Evolutionary conservation across 1,284 basidiomycete species (phyloP).

Genomic region (Phaffia rhodozyma): DNA sequence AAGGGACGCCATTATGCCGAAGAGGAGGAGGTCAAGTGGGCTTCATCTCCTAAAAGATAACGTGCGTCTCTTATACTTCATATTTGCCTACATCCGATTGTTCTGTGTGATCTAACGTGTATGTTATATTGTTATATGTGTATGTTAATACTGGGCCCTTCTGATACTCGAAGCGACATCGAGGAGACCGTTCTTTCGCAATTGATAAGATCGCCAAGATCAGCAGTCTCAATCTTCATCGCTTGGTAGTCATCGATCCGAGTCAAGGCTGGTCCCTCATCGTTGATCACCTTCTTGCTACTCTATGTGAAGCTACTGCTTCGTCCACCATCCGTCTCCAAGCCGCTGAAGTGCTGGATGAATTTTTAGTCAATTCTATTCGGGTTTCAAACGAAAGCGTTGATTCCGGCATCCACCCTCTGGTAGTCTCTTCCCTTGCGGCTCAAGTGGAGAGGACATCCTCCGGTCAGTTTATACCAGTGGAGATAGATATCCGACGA

Average conservation of each 20-base stretch:
- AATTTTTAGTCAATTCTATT: conserved; percentile 56
- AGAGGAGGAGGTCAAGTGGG: conserved; percentile 58
- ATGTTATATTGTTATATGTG: background rate
- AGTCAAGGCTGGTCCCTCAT: conserved; percentile 75
- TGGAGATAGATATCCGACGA: conserved; percentile 58
- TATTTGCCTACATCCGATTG: background rate
- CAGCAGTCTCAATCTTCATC: conserved; percentile 65
- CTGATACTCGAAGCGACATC: conserved; percentile 16
- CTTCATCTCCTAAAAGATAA: conserved; percentile 64
- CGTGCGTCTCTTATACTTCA: conserved; percentile 38
- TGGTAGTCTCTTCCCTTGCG: conserved; percentile 68
- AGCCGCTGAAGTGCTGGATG: conserved; percentile 72
- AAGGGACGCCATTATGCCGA: background rate
- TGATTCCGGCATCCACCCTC: conserved; percentile 61
- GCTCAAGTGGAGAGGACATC: conserved; percentile 51
- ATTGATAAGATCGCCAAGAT: conserved; percentile 72
- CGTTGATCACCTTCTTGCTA: conserved; percentile 63
- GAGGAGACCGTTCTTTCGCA: conserved; percentile 51
- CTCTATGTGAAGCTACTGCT: conserved; percentile 50
- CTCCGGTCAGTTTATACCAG: conserved; percentile 29
- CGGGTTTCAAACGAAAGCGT: conserved; percentile 45
- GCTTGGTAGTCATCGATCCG: conserved; percentile 65
- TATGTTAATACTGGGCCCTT: background rate
- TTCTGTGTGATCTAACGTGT: background rate
- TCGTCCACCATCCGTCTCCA: conserved; percentile 73